Percentiles rank a stretch among this genome's conserved stretches.
Conservation (phyloP, 2,329 filamentous ascomycete genomes). For the Botrytis medusae region DNA sequence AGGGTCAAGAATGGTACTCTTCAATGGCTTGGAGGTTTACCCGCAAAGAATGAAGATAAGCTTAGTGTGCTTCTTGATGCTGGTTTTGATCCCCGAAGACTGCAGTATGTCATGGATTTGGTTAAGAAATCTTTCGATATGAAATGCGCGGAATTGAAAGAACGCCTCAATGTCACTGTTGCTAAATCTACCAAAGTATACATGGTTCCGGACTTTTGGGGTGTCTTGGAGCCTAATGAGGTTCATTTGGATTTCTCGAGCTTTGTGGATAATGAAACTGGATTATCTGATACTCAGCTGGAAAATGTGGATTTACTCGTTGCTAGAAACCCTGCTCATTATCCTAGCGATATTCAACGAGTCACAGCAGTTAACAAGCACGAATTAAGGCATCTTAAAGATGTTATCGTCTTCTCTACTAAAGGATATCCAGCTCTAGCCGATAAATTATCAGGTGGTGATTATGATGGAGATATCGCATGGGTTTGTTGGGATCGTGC, state of each 20-base stretch:
- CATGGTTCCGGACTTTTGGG: constrained; percentile 68
- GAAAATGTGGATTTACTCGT: constrained; percentile 63
- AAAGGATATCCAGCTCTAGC: constrained; percentile 64
- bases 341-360: constrained; percentile 70
- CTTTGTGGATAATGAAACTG: constrained; percentile 55
- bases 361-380: constrained; percentile 59
- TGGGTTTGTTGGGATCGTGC: constrained; percentile 74
- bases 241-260: constrained; percentile 67
- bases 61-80: constrained; percentile 56
- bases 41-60: constrained; percentile 45
- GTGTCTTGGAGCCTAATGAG: constrained; percentile 61
- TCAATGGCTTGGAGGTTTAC: constrained; percentile 31
- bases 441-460: constrained; percentile 71
- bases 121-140: constrained; percentile 36
- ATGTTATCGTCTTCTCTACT: constrained; percentile 75
- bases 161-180: constrained; percentile 60
- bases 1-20: constrained; percentile 35
- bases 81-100: constrained; percentile 56
- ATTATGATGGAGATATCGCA: constrained; percentile 78
- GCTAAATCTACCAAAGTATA: constrained; percentile 60
- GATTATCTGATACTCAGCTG: constrained; percentile 54
- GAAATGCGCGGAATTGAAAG: constrained; percentile 43
- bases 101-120: constrained; percentile 50
- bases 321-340: constrained; percentile 67
- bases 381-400: constrained; percentile 65